phyloP scores from a whole-genome alignment of 257 asterid genomes.

The Cruciata laevipes region DNA sequence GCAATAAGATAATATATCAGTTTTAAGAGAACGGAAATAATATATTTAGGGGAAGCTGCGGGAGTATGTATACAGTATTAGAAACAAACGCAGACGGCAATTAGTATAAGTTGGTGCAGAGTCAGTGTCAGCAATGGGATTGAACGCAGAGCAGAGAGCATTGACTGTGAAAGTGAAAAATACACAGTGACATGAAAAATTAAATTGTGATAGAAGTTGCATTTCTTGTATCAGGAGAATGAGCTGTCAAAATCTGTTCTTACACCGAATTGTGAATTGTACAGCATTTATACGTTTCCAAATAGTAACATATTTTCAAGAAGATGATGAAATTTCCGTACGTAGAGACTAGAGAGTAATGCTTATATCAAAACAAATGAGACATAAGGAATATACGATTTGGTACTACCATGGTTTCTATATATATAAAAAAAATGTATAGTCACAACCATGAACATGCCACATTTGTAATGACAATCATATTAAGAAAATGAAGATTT shows the following conservation, averaged over 20 bases:
- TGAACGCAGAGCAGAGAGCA: neutral
- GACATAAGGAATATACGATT: neutral
- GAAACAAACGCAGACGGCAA: neutral
- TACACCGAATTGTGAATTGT: neutral
- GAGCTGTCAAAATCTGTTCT: neutral
- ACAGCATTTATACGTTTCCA: neutral
- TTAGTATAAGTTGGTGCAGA: neutral
- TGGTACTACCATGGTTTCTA: too few species aligned
- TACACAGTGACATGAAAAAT: neutral
- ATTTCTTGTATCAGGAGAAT: neutral
- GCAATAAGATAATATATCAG: too few species aligned
- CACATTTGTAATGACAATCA: too few species aligned
- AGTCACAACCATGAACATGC: too few species aligned
- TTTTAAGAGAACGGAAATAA: too few species aligned
- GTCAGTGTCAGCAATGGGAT: neutral
- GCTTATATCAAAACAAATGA: neutral
- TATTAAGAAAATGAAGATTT: too few species aligned
- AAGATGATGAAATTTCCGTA: neutral
- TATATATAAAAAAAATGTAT: too few species aligned
- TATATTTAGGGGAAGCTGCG: too few species aligned
- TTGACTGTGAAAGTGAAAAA: neutral
- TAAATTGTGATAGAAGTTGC: neutral
- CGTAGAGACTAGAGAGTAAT: neutral
- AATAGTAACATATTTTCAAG: neutral
- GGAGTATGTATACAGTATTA: neutral